Conservation (phyloP, 805 yeast genomes). For the Pichia occidentalis region DNA sequence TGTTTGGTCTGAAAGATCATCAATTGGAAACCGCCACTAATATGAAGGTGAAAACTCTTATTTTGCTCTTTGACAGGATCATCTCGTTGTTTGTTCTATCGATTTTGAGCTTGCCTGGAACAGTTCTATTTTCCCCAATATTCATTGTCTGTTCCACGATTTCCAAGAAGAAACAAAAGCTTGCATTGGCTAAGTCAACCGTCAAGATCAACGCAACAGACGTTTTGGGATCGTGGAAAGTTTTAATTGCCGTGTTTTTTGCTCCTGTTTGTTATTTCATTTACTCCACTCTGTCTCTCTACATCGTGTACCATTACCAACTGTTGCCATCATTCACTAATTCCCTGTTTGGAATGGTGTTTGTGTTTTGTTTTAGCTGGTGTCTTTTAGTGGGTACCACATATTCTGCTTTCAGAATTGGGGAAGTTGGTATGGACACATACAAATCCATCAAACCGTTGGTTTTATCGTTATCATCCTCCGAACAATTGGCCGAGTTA, state of each 20-base stretch:
- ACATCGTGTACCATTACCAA: slow-evolving; percentile 17
- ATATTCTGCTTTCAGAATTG: slow-evolving; percentile 79
- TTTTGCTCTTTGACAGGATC: slow-evolving; percentile 52
- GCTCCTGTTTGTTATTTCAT: slow-evolving; percentile 79
- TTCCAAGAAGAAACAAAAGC: slow-evolving; percentile 62
- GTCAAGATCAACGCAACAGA: slow-evolving; percentile 89
- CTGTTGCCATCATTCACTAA: slow-evolving; percentile 13
- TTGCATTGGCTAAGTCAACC: slow-evolving; percentile 77
- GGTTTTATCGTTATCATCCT: slow-evolving; percentile 48
- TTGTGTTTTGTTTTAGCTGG: slow-evolving; percentile 47
- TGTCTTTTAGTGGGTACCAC: slow-evolving; percentile 64
- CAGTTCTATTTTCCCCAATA: slow-evolving; percentile 80
- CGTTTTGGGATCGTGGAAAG: slow-evolving; percentile 95
- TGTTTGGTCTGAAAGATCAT: slow-evolving; percentile 63
- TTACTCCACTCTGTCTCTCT: slow-evolving; percentile 59
- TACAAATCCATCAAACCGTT: slow-evolving; percentile 80
- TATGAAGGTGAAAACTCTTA: slow-evolving; percentile 42
- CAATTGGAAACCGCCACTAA: slow-evolving; percentile 54
- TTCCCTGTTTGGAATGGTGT: slow-evolving; percentile 6
- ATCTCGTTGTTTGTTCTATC: slow-evolving; percentile 48
- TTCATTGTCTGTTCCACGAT: slow-evolving; percentile 68
- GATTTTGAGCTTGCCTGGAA: slow-evolving; percentile 76
- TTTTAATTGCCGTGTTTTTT: slow-evolving; percentile 75
- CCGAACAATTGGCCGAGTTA: slow-evolving; percentile 48
- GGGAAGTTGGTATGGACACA: slow-evolving; percentile 90